Base-by-base conservation (phyloP, 2,329 filamentous ascomycete species). In the Mariannaea sp. region DNA sequence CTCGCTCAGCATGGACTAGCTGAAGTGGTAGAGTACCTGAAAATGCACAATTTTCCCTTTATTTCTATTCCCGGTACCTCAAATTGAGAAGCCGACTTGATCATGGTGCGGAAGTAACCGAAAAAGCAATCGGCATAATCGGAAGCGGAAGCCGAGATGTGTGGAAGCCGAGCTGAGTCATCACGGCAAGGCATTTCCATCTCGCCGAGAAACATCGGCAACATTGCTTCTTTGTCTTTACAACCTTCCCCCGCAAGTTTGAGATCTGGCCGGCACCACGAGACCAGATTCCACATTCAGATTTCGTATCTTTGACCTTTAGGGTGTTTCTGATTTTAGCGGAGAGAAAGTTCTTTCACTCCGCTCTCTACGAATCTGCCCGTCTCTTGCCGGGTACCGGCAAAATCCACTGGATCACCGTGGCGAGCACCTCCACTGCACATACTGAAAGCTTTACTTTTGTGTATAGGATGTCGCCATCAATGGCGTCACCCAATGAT, bases 151-250 rank as follows among this genome's bases (percentile, higher is more conserved):
- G 43, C 56, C 53, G 53, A 14, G 27, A n/a, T 36, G n/a, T 30
- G 22, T 5, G 10, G 9, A n/a, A 10, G 39, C 26, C 8, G 1
- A 1, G 59, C 53, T 64, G 58, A 64, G 49, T 64, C 58, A 64
- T 53, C 56, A 45, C 61, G 57, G 62, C 27, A 5, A 55, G 14
- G 14, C 8, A 2, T 24, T 12, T 26, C 29, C 29, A 22, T 40
- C 39, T 46, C 7, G 41, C 52, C 52, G 52, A 55, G 29, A 20
- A n/a, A 8, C 22, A 24, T 24, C 22, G 22, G 22, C 22, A 24
- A 24, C n/a, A 24, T 5, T 24, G 22, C 22, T 8, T 24, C 22
- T 24, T 24, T n/a, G n/a, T n/a, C 22, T 24, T 24, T 24, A 8
- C 55, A 26, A 46, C 26, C 12, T 26, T 36, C 39, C 43, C 30